These are phyloP conservation scores for Croton laevigatus DNA, from an alignment of 441 rosid species.

Conservation along the genomic window DNA sequence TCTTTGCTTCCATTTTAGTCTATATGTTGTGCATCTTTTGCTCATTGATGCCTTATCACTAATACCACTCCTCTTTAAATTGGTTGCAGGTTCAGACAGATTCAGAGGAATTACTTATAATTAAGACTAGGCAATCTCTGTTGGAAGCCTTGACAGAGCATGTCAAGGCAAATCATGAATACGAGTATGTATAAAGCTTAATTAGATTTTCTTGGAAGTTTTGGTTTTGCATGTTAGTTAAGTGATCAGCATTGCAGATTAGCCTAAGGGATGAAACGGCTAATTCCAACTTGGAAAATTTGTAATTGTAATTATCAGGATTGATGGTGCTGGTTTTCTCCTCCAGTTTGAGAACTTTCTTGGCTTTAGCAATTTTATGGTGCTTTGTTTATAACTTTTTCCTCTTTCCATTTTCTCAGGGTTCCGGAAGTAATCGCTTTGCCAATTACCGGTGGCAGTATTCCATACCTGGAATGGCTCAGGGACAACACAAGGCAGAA, in stretches of 20 bases:
- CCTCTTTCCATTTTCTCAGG: slow-evolving; percentile 32
- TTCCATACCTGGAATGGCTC: slow-evolving; percentile 75
- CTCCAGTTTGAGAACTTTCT: no score
- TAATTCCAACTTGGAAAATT: background rate
- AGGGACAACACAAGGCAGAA: slow-evolving; percentile 78
- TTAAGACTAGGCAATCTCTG: slow-evolving; percentile 91
- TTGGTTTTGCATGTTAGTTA: background rate
- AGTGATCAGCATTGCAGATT: background rate
- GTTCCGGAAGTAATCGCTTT: slow-evolving; percentile 83
- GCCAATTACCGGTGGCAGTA: slow-evolving; percentile 79
- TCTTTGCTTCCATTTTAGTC: background rate
- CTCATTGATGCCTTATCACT: background rate
- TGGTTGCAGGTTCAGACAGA: slow-evolving; percentile 67
- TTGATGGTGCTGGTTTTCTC: background rate
- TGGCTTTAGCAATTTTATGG: background rate
- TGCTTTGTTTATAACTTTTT: background rate
- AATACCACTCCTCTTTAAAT: background rate
- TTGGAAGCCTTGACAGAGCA: slow-evolving; percentile 77
- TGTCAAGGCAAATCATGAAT: slow-evolving; percentile 88
- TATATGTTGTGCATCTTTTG: background rate
- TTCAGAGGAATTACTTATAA: slow-evolving; percentile 80
- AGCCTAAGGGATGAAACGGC: background rate
- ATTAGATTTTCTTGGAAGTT: background rate
- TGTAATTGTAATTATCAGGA: background rate
- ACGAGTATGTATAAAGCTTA: slow-evolving; percentile 56